phyloP scores from a whole-genome alignment of 306 rosid species.

The Echinosophora koreensis region DNA sequence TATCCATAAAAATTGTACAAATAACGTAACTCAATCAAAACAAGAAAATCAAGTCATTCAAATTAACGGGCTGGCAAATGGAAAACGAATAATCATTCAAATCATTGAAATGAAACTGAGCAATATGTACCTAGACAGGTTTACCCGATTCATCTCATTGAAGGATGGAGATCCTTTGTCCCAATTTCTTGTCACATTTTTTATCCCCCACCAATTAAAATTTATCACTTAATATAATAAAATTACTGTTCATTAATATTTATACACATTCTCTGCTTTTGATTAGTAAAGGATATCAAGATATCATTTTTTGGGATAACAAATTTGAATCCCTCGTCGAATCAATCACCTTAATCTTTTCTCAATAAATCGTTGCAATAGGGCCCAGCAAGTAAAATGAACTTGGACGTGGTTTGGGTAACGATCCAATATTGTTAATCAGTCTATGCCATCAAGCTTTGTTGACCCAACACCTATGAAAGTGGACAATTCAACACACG shows the following conservation, averaged over 20 bases:
- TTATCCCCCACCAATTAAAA: no score
- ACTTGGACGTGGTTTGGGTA: constrained; percentile 1
- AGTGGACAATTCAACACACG: no score
- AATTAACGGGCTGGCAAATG: background rate
- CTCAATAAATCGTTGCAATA: background rate
- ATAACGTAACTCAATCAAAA: no score
- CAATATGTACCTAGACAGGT: background rate
- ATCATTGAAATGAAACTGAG: constrained; percentile 3
- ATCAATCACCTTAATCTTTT: background rate
- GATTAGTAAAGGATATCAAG: no score
- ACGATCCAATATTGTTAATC: background rate
- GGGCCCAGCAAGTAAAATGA: background rate
- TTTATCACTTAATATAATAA: no score
- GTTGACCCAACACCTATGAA: background rate
- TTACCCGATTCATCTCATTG: background rate
- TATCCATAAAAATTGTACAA: no score
- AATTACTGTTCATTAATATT: no score
- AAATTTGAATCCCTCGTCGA: no score
- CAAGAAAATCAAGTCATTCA: background rate
- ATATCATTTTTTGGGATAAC: no score
- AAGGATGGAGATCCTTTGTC: no score
- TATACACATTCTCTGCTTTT: no score
- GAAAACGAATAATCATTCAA: background rate
- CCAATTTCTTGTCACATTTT: no score
- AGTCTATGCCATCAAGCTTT: background rate